Evolutionary conservation across 2,329 filamentous ascomycete species (phyloP), one percentile per base, ranked within the genome.

Genomic region (Claviceps fusiformis): DNA sequence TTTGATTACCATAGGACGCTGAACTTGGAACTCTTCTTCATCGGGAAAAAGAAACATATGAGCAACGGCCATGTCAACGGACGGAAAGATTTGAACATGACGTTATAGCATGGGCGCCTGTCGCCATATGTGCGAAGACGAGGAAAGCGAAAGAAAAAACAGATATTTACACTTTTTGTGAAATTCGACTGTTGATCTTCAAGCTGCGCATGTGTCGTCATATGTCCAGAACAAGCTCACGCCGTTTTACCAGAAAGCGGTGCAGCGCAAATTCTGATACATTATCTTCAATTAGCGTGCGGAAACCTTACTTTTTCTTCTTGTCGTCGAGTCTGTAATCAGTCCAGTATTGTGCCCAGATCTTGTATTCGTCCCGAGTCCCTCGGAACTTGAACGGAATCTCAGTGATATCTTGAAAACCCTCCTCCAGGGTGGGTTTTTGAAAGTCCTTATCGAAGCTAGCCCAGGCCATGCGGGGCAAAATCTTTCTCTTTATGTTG

Each of bases 391-490:
- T 70, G 64, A 98, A 98, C 37, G 86, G 80, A 0, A 95, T 73
- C 54, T 82, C 80, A 1, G 80, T 75, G 41, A 98, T 80, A 61
- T 96, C 89, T 59, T 86, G 73, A 63, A 96, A 96, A 0, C 92
- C 92, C 70, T 98, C 93, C 13, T 79, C 76, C 1, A 79, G 57
- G 44, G 76, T 78, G 0, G 92, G 93, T 60, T 85, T 78, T 60
- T 82, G 82, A 70, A 88, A 93, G 54, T 88, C 79, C 9, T 83
- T 80, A 17, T 76, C 73, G 65, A 89, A 98, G 13, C 83, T 79
- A 29, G 77, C 82, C 67, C 96, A 97, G 0, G 93, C 92, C 59
- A 93, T 75, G 48, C 80, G 81, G 0, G 92, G 91, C 5, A 98
- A 76, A 1, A 81, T 76, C 0, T 77, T 72, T 59, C 93, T 53